Percentiles rank a stretch among this genome's conserved stretches.
These are phyloP conservation scores for Cercospora sp. DNA, from an alignment of 2,329 filamentous ascomycete genomes.

Conservation along the genomic window DNA sequence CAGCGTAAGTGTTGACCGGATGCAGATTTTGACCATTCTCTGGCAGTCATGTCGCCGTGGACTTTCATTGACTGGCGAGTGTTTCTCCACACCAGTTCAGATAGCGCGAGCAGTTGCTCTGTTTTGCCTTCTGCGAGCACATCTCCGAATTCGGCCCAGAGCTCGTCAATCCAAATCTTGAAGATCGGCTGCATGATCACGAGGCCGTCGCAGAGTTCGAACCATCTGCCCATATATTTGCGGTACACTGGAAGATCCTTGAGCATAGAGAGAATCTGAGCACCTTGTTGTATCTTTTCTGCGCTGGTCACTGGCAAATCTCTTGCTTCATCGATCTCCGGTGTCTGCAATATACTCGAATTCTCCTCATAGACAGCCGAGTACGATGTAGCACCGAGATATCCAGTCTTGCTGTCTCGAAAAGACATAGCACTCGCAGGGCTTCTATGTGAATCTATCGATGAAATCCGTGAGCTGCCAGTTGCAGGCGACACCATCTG, in stretches of 20 bases:
- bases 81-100: slow-evolving; percentile 47
- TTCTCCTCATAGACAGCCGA: slow-evolving; percentile 40
- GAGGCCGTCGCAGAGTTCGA: slow-evolving; percentile 40
- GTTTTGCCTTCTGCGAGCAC: slow-evolving; percentile 35
- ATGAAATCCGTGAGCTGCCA: slow-evolving; percentile 24
- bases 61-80: slow-evolving; percentile 42
- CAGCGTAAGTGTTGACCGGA: slow-evolving; percentile 47
- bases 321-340: slow-evolving; percentile 30
- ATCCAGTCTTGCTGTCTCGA: slow-evolving; percentile 36
- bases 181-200: slow-evolving; percentile 38
- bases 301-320: slow-evolving; percentile 32
- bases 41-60: slow-evolving; percentile 42
- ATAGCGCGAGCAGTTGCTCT: slow-evolving; percentile 41
- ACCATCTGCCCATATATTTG: slow-evolving; percentile 36
- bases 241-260: slow-evolving; percentile 38
- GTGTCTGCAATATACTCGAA: slow-evolving; percentile 29
- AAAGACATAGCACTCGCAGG: slow-evolving; percentile 33
- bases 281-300: slow-evolving; percentile 38
- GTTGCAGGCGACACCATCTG: slow-evolving; percentile 20
- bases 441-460: slow-evolving; percentile 24
- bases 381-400: slow-evolving; percentile 39
- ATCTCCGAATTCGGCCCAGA: slow-evolving; percentile 40
- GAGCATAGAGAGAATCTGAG: slow-evolving; percentile 37
- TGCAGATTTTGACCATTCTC: slow-evolving; percentile 42
- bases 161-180: slow-evolving; percentile 38